Percentiles rank a stretch among this genome's conserved stretches.
Conservation (phyloP, 192 early-diverging fungal species). For the Rhizophagus sp. region DNA sequence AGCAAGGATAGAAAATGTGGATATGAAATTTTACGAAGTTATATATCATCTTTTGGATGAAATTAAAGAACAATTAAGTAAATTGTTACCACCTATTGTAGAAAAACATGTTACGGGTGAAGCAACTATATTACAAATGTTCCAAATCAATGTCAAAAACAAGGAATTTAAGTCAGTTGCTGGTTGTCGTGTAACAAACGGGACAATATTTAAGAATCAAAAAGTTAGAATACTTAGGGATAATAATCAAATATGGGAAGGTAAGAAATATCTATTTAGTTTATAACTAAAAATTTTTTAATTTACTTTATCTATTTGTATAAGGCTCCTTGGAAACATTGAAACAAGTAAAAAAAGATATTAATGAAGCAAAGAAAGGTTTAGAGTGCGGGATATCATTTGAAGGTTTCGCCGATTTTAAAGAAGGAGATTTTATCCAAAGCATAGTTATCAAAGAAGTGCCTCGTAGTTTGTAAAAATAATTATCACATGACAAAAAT, state of each 20-base stretch:
- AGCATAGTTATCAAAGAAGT: constrained; percentile 61
- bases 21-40: constrained; percentile 71
- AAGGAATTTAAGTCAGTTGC: constrained; percentile 72
- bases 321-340: constrained; percentile 69
- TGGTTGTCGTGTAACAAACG: constrained; percentile 82
- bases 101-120: constrained; percentile 84
- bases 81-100: constrained; percentile 76
- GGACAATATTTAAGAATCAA: constrained; percentile 62
- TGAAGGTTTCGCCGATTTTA: constrained; percentile 76
- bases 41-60: constrained; percentile 96
- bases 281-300: not conserved
- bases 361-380: constrained; percentile 88
- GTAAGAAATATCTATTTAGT: constrained; percentile 39
- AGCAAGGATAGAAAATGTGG: constrained; percentile 65
- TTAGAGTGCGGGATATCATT: constrained; percentile 94
- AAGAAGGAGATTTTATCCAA: constrained; percentile 83
- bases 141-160: constrained; percentile 79
- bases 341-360: constrained; percentile 88
- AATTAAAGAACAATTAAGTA: constrained; percentile 74
- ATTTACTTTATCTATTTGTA: not conserved
- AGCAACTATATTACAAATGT: constrained; percentile 83
- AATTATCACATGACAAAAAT: no score
- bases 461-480: constrained; percentile 46
- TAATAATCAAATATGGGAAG: constrained; percentile 71
- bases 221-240: constrained; percentile 68